phyloP scores from a whole-genome alignment of 305 asterid species.

The Fraxinus baroniana region DNA sequence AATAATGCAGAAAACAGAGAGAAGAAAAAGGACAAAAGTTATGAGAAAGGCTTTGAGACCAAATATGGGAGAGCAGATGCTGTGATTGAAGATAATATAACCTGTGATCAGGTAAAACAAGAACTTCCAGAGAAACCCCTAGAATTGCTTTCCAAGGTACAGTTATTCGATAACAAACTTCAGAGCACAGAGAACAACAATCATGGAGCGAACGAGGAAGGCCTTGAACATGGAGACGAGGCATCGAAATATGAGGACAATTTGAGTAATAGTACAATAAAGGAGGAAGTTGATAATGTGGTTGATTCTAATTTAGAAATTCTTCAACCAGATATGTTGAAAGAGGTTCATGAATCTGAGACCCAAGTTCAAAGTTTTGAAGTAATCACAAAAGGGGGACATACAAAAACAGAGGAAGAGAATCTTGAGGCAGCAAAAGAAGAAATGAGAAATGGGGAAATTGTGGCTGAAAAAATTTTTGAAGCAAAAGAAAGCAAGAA shows the following conservation, averaged over 20 bases:
- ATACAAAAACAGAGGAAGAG: slow-evolving; percentile 25
- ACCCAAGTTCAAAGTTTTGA: slow-evolving; percentile 25
- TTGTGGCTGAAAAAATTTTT: slow-evolving; percentile 22
- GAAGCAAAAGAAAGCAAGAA: slow-evolving; percentile 21
- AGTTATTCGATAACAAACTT: neutral
- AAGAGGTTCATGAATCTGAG: slow-evolving; percentile 30
- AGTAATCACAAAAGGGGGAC: slow-evolving; percentile 26
- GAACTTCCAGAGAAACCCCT: neutral
- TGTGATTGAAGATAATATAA: slow-evolving; percentile 10
- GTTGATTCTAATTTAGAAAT: slow-evolving; percentile 4
- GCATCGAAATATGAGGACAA: slow-evolving; percentile 3
- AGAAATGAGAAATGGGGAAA: slow-evolving; percentile 21
- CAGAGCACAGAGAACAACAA: neutral
- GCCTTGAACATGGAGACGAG: slow-evolving; percentile 12
- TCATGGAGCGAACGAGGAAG: neutral
- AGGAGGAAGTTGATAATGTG: slow-evolving; percentile 9
- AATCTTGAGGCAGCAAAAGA: slow-evolving; percentile 26
- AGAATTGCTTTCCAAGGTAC: neutral
- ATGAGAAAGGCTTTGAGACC: neutral
- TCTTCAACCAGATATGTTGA: slow-evolving; percentile 5
- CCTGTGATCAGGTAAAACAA: neutral
- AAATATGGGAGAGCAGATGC: slow-evolving; percentile 7
- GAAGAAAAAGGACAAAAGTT: neutral
- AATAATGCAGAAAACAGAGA: neutral
- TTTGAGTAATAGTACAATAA: slow-evolving; percentile 4